Evolutionary conservation across 305 asterid species (phyloP).

Genomic region (Andrographis paniculata): DNA sequence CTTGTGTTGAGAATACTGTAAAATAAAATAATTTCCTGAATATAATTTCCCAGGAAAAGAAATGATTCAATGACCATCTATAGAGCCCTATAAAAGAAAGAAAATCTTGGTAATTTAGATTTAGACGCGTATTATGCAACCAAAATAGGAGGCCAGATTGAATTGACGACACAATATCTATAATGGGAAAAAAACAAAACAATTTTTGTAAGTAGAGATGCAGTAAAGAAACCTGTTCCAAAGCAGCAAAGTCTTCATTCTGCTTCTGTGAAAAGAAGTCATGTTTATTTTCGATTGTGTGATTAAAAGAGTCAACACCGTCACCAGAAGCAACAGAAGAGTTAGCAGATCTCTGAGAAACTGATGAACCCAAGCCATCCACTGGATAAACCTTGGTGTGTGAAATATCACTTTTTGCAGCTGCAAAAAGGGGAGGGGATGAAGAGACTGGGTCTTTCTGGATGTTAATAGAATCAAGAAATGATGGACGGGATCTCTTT

Average conservation of each 20-base stretch:
- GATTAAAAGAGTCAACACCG: constrained; percentile 43
- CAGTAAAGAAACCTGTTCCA: constrained; percentile 75
- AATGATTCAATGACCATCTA: no score
- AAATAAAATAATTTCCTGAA: no score
- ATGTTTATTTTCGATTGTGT: constrained; percentile 34
- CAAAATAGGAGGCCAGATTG: neutral
- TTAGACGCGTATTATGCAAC: no score
- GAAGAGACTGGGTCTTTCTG: constrained; percentile 47
- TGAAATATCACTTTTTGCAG: constrained; percentile 37
- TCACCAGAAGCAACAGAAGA: constrained; percentile 36
- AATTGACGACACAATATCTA: neutral
- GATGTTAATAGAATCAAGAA: constrained; percentile 81
- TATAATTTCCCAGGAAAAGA: no score
- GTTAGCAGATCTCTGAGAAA: constrained; percentile 26
- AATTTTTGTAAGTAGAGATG: neutral
- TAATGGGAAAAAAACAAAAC: neutral
- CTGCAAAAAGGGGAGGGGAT: constrained; percentile 28
- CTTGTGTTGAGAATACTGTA: no score
- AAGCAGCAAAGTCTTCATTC: constrained; percentile 86
- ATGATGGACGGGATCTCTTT: constrained; percentile 88
- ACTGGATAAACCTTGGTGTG: constrained; percentile 47
- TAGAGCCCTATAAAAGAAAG: no score
- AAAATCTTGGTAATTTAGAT: no score
- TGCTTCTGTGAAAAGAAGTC: constrained; percentile 54
- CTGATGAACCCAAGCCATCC: constrained; percentile 52